These are phyloP conservation scores for Endoconidiophora polonica DNA, from an alignment of 2,329 filamentous ascomycete genomes.

Conservation along the genomic window DNA sequence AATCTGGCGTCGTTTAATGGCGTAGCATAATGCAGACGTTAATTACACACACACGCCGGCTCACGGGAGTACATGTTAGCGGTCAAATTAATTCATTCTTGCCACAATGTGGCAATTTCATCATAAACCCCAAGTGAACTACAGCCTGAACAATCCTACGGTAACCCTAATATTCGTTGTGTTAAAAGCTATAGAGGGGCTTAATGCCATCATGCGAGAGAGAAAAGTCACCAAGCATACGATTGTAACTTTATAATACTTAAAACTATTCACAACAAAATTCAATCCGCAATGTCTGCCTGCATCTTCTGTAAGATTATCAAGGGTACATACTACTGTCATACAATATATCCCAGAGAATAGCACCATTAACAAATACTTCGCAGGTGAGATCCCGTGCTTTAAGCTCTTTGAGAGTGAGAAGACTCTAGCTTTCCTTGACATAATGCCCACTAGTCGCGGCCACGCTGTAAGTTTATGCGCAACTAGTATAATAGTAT, in stretches of 20 bases:
- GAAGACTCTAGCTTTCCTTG: constrained; percentile 86
- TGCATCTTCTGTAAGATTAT: constrained; percentile 99
- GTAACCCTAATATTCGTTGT: neutral
- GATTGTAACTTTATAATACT: too few species aligned
- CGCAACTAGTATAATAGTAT: neutral
- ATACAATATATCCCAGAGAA: constrained; percentile 9
- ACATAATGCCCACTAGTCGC: constrained; percentile 76
- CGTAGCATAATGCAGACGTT: too few species aligned
- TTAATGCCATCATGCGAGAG: too few species aligned
- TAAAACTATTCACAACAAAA: neutral
- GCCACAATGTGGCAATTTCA: too few species aligned
- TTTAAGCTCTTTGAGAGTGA: constrained; percentile 94
- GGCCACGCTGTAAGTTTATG: constrained; percentile 62
- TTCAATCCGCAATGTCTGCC: constrained; percentile 19
- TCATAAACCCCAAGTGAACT: neutral
- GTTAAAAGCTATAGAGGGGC: too few species aligned
- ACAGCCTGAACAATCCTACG: neutral
- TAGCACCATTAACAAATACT: constrained; percentile 1
- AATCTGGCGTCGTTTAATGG: too few species aligned
- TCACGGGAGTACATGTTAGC: too few species aligned
- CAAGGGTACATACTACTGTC: constrained; percentile 43
- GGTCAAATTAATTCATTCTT: too few species aligned
- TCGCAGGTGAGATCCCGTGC: constrained; percentile 75
- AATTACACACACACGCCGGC: too few species aligned
- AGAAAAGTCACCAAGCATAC: too few species aligned